Evolutionary conservation across 208 protist species (phyloP), one percentile per base, ranked within the genome.

Genomic region (Leishmania guyanensis): DNA sequence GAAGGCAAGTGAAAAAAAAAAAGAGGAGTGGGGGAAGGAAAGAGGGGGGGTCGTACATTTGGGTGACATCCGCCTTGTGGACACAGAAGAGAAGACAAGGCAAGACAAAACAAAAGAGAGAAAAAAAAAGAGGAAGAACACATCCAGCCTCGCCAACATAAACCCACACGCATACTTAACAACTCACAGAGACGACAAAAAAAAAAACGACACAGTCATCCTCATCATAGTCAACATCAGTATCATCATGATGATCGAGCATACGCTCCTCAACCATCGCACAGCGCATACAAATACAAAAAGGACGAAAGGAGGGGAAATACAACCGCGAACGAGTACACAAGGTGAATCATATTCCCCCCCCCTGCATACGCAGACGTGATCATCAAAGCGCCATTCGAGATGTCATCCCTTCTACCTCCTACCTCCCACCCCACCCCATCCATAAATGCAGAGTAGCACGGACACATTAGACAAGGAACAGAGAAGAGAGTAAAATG

Each of bases 151-250:
- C 58, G 58, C n/a, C 26, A 29, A 79, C 48, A 79, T 8, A 71
- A 53, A 58, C 43, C 5, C 29, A 62, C 8, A 76, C 66, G 77
- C 20, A 60, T 36, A 71, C 33, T n/a, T 26, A 75, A 48, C 12
- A 29, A 58, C 72, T 17, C 51, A 48, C 12, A 74, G 62, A 20
- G 20, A 84, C 5, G 51, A 5, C 33, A 46, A 81, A 80, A 60
- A 56, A 56, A 22, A 70, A 16, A 66, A 10, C 16, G 43, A 39
- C 66, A 50, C 5, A 71, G 5, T 33, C 60, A 65, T 33, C 6
- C 39, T 6, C 69, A 50, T 73, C 33, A 51, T 54, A 51, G 53
- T 51, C 3, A 6, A 36, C 69, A 53, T 54, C 3, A 20, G 20
- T 46, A 53, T 54, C 69, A 51, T 50, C 48, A 2, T n/a, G 6